Evolutionary conservation across 192 early-diverging fungal genomes (phyloP), one percentile per base, ranked within the genome.

Genomic region (Backusella westeae): DNA sequence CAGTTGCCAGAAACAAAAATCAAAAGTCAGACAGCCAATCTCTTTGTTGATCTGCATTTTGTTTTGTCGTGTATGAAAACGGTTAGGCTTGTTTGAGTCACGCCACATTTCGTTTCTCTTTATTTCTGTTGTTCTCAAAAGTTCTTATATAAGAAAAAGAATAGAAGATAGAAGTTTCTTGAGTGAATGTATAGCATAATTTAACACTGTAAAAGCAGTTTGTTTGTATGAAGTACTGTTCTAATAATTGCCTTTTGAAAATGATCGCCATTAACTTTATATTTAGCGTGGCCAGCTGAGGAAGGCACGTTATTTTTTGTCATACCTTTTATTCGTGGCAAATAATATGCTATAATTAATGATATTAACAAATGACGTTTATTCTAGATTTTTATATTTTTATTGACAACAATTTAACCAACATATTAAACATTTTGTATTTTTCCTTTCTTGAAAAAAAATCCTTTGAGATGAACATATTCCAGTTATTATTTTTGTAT

Each of bases 301-400:
- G 26, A 63, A 63, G 56, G 23, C 56, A 63, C 23, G 56, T 63
- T 63, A 63, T 63, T 63, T 63, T 59, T 29, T 63, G 23, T 63
- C 56, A 26, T 63, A 63, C 56, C 23, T 63, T 23, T 26, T 63
- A 63, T 26, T 63, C 23, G 56, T 63, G 26, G 9, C 21, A 63
- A 63, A 29, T 29, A 29, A 49, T 49, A 10, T 12, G 8, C 12
- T 39, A 10, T 26, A 4, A 29, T 17, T 29, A 29, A 29, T 15
- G 21, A 63, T 29, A 63, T 29, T 29, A 63, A 63, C 29, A 63
- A 59, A 10, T 59, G 44, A 6, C 46, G 46, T 49, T 49, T 49
- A 49, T 49, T 49, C 46, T 49, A 49, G 19, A 49, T 49, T n/a
- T 17, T 6, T 14, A 44, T 44, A 10, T 44, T 19, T 49, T 49